Percentiles rank a stretch among this genome's conserved stretches.
These are phyloP conservation scores for Chrysoporthe austroafricana DNA, from an alignment of 2,329 filamentous ascomycete genomes.

Conservation along the genomic window DNA sequence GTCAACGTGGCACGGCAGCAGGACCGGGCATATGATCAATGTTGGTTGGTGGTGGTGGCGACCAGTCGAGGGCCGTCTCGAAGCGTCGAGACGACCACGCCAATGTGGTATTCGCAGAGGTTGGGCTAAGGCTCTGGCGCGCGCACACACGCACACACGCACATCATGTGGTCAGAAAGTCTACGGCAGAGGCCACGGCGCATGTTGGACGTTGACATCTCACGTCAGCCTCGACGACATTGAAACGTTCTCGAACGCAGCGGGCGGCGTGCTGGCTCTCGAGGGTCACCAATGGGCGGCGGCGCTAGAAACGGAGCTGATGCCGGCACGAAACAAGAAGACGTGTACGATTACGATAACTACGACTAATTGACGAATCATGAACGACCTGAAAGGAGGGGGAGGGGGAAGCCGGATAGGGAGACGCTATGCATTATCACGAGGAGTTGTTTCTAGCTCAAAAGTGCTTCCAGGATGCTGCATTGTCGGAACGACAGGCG, in stretches of 20 bases:
- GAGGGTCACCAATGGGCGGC: background rate
- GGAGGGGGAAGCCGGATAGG: background rate
- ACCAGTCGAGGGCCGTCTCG: background rate
- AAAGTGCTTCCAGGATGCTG: background rate
- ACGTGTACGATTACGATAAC: constrained; percentile 23
- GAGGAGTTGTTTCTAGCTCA: background rate
- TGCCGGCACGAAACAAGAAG: constrained; percentile 3
- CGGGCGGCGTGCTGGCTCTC: background rate
- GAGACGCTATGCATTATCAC: background rate
- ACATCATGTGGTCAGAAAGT: background rate
- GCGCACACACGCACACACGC: too few relatives aligned
- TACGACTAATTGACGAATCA: constrained; percentile 21
- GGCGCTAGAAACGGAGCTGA: background rate
- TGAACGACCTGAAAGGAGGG: background rate
- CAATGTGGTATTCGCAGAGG: background rate
- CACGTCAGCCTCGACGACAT: background rate
- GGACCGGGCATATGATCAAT: background rate
- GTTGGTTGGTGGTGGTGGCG: background rate
- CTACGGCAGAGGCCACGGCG: background rate
- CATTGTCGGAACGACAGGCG: background rate
- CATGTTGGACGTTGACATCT: background rate
- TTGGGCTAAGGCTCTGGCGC: background rate
- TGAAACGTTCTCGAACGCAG: background rate
- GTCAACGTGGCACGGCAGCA: background rate
- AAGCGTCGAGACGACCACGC: background rate